phyloP scores from a whole-genome alignment of 805 yeast genomes.

The Sugiyamaella lignohabitans region DNA sequence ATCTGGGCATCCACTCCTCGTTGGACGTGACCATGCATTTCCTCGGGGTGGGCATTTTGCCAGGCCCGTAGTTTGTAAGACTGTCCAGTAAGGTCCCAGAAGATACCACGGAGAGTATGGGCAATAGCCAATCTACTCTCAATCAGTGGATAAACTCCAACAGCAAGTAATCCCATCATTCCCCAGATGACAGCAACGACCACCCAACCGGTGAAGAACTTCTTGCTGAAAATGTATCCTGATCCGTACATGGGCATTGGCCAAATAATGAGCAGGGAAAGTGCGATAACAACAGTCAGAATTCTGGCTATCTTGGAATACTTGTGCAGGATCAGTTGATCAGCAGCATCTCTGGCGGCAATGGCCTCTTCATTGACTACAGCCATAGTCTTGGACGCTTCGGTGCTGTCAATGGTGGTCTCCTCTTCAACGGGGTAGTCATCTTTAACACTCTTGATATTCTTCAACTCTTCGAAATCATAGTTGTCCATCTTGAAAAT shows the following conservation, averaged over 20 bases:
- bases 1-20: too few relatives aligned
- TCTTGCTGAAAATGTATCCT: conserved; percentile 64
- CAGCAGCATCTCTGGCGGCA: conserved; percentile 40
- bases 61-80: conserved; percentile 63
- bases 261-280: conserved; percentile 68
- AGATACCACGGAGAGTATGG: conserved; percentile 65
- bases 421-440: conserved; percentile 53
- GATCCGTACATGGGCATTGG: conserved; percentile 95
- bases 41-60: conserved; percentile 70
- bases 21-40: too few relatives aligned
- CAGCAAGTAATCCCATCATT: conserved; percentile 45
- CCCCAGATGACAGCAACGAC: conserved; percentile 77
- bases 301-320: conserved; percentile 57
- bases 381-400: conserved; percentile 29
- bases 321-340: conserved; percentile 44
- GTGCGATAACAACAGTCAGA: conserved; percentile 54
- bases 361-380: conserved; percentile 40
- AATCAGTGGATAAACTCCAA: conserved; percentile 61
- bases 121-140: conserved; percentile 67
- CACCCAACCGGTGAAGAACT: conserved; percentile 86
- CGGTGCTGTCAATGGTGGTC: conserved; percentile 18
- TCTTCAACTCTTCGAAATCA: conserved; percentile 60
- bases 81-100: conserved; percentile 82
- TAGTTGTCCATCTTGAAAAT: conserved; percentile 64
- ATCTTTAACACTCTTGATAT: conserved; percentile 54